Percentiles rank a stretch among this genome's conserved stretches.
phyloP scores from a whole-genome alignment of 2,329 filamentous ascomycete genomes.

The Volutella citrinella region DNA sequence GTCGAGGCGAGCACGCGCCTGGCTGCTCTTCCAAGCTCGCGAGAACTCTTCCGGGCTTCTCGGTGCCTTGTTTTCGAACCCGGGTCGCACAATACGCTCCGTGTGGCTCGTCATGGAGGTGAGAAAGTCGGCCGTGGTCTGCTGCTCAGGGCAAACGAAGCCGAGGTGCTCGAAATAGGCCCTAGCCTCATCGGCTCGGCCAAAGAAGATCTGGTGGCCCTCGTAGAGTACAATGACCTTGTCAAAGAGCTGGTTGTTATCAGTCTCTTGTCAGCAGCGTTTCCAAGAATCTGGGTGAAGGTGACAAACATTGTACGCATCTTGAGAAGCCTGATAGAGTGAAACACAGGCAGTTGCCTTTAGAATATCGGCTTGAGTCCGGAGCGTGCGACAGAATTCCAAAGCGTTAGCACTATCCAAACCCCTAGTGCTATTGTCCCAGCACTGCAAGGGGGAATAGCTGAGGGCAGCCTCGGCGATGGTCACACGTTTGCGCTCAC shows the following conservation, averaged over 20 bases:
- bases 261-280: too few species aligned
- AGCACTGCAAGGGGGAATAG: conserved; percentile 56
- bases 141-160: conserved; percentile 49
- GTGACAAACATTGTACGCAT: conserved; percentile 23
- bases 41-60: conserved; percentile 35
- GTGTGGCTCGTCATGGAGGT: conserved; percentile 45
- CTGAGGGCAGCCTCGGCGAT: conserved; percentile 31
- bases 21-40: conserved; percentile 27
- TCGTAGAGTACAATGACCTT: conserved; percentile 67
- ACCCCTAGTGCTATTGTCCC: conserved; percentile 67
- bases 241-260: conserved; percentile 53
- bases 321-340: conserved; percentile 58
- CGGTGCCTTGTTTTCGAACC: conserved; percentile 30
- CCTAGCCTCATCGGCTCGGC: conserved; percentile 17
- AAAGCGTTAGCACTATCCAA: conserved; percentile 63
- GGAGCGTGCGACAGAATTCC: conserved; percentile 62
- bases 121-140: conserved; percentile 71
- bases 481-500: conserved; percentile 44
- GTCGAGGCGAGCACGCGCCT: conserved; percentile 19
- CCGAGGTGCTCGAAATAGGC: conserved; percentile 38
- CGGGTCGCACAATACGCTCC: conserved; percentile 30
- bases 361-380: conserved; percentile 57
- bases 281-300: conserved; percentile 22
- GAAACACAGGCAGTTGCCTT: conserved; percentile 58
- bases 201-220: conserved; percentile 58